phyloP scores from a whole-genome alignment of 805 yeast genomes.

The Kazachstania africana region DNA sequence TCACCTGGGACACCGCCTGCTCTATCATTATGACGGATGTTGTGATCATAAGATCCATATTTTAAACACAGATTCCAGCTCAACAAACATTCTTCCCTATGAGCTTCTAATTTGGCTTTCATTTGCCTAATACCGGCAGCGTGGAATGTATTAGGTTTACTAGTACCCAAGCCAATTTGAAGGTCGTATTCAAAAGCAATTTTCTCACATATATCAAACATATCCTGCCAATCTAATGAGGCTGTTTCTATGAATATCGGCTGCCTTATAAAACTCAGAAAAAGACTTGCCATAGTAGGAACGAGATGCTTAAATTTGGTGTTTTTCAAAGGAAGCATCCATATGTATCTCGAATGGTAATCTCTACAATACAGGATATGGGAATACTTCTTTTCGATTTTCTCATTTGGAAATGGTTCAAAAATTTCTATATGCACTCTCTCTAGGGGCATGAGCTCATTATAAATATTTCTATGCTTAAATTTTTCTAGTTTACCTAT shows the following conservation, averaged over 20 bases:
- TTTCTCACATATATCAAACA: conserved; percentile 19
- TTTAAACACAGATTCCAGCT: conserved; percentile 21
- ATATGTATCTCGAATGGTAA: conserved; percentile 19
- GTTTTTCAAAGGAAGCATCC: conserved; percentile 22
- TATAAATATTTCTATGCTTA: conserved; percentile 10
- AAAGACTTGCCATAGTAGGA: conserved; percentile 7
- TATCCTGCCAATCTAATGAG: conserved; percentile 19
- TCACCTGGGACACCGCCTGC: conserved; percentile 18
- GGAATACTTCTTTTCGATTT: conserved; percentile 19
- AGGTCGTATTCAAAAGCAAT: conserved; percentile 14
- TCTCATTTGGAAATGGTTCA: conserved; percentile 13
- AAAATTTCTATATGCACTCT: conserved; percentile 23
- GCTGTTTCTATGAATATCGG: conserved; percentile 23
- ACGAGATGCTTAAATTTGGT: conserved; percentile 14
- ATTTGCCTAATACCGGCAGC: conserved; percentile 11
- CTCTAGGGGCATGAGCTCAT: conserved; percentile 16
- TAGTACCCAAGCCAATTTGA: conserved; percentile 20
- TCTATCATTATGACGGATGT: conserved; percentile 9
- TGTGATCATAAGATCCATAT: conserved; percentile 11
- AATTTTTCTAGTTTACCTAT: conserved; percentile 7
- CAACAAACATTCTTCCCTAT: conserved; percentile 13
- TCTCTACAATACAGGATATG: conserved; percentile 21
- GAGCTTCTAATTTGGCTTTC: conserved; percentile 6
- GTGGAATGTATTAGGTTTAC: conserved; percentile 8
- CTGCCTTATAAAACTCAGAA: conserved; percentile 12